Conservation (phyloP, 2,329 filamentous ascomycete species). For the Beauveria rudraprayagi region DNA sequence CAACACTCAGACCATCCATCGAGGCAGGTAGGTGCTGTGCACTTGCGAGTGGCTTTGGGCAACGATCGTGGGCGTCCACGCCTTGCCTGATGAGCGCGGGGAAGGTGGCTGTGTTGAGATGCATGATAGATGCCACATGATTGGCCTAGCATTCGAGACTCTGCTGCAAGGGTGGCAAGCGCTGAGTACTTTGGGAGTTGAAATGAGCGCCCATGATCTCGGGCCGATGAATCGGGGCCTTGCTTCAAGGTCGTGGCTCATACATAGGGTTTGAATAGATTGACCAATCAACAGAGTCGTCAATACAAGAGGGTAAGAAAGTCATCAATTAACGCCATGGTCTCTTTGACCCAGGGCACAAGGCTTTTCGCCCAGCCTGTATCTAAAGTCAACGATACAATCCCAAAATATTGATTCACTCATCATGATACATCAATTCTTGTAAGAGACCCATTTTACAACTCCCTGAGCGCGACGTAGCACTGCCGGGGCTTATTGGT, state of each 20-base stretch:
- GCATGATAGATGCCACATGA: not conserved
- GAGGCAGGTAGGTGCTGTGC: not conserved
- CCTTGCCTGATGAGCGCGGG: not conserved
- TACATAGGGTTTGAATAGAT: no score
- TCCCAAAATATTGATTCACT: no score
- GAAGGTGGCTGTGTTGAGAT: not conserved
- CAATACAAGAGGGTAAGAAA: no score
- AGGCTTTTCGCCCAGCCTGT: no score
- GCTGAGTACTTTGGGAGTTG: not conserved
- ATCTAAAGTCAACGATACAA: no score
- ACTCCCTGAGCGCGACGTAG: slow-evolving; percentile 1
- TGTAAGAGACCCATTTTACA: not conserved
- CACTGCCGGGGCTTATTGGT: slow-evolving; percentile 6
- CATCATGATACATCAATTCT: no score
- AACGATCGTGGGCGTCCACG: not conserved
- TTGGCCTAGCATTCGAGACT: not conserved
- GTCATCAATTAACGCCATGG: no score
- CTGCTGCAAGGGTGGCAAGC: not conserved
- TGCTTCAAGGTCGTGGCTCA: not conserved
- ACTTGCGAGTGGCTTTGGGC: not conserved
- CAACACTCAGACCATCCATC: slow-evolving; percentile 2
- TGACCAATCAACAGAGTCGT: no score
- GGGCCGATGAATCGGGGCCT: not conserved
- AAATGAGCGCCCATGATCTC: not conserved
- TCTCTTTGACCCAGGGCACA: no score